Percentiles rank a stretch among this genome's conserved stretches.
Evolutionary conservation across 192 early-diverging fungal species (phyloP).

Genomic region (Umbelopsis sp.): DNA sequence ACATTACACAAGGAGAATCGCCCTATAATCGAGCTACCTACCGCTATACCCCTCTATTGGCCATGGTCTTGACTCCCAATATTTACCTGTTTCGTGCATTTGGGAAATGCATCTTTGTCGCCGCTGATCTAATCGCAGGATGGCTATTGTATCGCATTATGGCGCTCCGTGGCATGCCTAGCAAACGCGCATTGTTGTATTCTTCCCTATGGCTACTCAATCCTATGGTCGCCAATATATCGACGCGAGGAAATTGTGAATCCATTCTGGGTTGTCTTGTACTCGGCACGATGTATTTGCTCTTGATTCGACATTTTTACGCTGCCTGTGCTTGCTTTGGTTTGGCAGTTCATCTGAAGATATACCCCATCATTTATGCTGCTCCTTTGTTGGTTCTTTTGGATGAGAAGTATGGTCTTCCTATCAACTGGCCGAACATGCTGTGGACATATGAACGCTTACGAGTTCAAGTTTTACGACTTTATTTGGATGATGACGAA

Average conservation of each 20-base stretch:
- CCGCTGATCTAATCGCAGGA: conserved; percentile 79
- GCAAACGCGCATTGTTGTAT: conserved; percentile 50
- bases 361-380: conserved; percentile 96
- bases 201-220: conserved; percentile 87
- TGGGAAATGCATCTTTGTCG: conserved; percentile 93
- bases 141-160: conserved; percentile 61
- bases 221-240: conserved; percentile 96
- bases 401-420: conserved; percentile 45
- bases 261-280: conserved; percentile 81
- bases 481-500: conserved; percentile 13
- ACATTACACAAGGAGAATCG: conserved; percentile 67
- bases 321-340: conserved; percentile 79
- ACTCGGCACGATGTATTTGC: conserved; percentile 70
- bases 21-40: conserved; percentile 94
- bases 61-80: conserved; percentile 86
- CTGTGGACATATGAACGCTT: conserved; percentile 18
- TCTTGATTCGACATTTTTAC: conserved; percentile 53
- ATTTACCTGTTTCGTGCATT: conserved; percentile 70
- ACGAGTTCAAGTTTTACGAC: conserved; percentile 10
- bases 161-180: conserved; percentile 54
- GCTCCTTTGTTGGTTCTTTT: conserved; percentile 77
- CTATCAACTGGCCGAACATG: conserved; percentile 26
- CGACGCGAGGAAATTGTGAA: conserved; percentile 93
- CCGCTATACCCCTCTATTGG: conserved; percentile 96
- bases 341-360: conserved; percentile 93